phyloP scores from a whole-genome alignment of 768 basidiomycete species.

The Lanmaoa pseudosensibilis region DNA sequence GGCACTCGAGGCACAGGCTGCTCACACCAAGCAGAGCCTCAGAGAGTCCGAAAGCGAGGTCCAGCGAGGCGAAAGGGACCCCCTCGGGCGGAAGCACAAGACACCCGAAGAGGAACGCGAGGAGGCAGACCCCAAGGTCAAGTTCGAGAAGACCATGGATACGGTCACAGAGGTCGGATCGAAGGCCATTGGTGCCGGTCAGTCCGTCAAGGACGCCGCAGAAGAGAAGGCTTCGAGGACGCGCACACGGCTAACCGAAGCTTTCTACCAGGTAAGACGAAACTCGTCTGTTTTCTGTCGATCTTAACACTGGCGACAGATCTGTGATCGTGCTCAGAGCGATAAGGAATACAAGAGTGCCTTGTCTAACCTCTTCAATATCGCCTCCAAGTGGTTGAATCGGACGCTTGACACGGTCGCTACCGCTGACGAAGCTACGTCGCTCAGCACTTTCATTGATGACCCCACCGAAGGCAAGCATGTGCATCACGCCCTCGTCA shows the following conservation, averaged over 20 bases:
- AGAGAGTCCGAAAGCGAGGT: slow-evolving; percentile 58
- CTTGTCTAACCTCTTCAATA: slow-evolving; percentile 55
- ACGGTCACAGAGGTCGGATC: slow-evolving; percentile 58
- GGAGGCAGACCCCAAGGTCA: slow-evolving; percentile 46
- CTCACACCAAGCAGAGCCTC: slow-evolving; percentile 50
- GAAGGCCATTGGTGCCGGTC: slow-evolving; percentile 52
- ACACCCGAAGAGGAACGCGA: slow-evolving; percentile 44
- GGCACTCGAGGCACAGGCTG: slow-evolving; percentile 52
- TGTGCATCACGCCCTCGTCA: slow-evolving; percentile 49
- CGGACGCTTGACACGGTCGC: slow-evolving; percentile 50
- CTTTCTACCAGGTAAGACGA: slow-evolving; percentile 49
- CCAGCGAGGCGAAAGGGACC: slow-evolving; percentile 58
- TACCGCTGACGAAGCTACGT: slow-evolving; percentile 41
- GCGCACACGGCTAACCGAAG: slow-evolving; percentile 44
- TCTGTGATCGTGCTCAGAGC: slow-evolving; percentile 62
- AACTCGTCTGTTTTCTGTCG: too few species aligned
- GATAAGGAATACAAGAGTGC: slow-evolving; percentile 59
- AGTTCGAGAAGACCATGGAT: slow-evolving; percentile 71
- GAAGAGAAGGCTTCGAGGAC: slow-evolving; percentile 49
- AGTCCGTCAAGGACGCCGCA: slow-evolving; percentile 41
- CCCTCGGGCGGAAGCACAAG: slow-evolving; percentile 53
- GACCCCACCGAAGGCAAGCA: slow-evolving; percentile 68
- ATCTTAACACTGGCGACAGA: slow-evolving; percentile 35
- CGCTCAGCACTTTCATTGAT: slow-evolving; percentile 55
- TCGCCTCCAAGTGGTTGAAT: slow-evolving; percentile 58